Evolutionary conservation across 495 filamentous ascomycete species (phyloP).

Genomic region (Lophiostoma macrostomum): DNA sequence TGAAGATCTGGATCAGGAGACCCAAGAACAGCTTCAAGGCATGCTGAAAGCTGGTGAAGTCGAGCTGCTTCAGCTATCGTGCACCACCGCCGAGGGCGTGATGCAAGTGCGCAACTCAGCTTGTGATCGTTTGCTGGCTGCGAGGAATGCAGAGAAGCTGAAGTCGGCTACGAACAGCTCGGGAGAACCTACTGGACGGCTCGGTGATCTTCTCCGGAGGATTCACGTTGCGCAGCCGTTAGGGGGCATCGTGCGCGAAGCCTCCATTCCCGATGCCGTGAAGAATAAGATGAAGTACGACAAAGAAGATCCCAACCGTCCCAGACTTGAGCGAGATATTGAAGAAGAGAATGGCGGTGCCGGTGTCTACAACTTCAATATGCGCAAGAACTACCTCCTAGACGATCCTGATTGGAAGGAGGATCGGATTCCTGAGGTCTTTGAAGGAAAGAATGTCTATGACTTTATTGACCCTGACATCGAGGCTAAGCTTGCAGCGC

Average conservation of each 20-base stretch:
- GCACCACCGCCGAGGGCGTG: conserved; percentile 91
- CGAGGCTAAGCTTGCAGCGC: conserved; percentile 79
- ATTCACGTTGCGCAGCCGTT: conserved; percentile 95
- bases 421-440: conserved; percentile 89
- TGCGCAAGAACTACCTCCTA: conserved; percentile 81
- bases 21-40: conserved; percentile 70
- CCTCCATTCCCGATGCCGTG: conserved; percentile 85
- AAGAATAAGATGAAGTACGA: conserved; percentile 80
- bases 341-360: conserved; percentile 92
- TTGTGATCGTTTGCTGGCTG: conserved; percentile 87
- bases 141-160: conserved; percentile 90
- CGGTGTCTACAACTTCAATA: conserved; percentile 90
- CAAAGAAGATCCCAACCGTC: conserved; percentile 80
- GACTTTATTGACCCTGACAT: conserved; percentile 97
- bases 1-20: conserved; percentile 81
- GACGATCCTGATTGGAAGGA: conserved; percentile 88
- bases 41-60: conserved; percentile 83
- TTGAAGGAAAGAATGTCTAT: conserved; percentile 92
- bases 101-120: conserved; percentile 92
- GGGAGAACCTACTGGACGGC: conserved; percentile 68
- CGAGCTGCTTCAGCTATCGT: conserved; percentile 86
- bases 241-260: conserved; percentile 69
- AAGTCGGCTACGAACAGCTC: conserved; percentile 78
- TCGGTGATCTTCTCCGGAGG: conserved; percentile 83
- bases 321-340: conserved; percentile 74